Percentiles rank a stretch among this genome's conserved stretches.
Evolutionary conservation across 805 yeast genomes (phyloP).

Genomic region (Pichia heedii): DNA sequence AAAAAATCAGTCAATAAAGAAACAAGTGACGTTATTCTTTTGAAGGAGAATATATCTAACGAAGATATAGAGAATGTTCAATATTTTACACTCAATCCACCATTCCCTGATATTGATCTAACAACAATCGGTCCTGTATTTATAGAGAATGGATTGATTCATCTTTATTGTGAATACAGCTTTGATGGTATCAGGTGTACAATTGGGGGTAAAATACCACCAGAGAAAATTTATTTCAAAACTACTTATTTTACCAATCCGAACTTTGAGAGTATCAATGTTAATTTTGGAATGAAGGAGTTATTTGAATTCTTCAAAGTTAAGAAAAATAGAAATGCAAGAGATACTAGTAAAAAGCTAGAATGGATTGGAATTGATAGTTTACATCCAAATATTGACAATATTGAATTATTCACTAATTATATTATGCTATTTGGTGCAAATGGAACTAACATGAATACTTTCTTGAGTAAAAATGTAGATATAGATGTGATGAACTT

Average conservation of each 20-base stretch:
- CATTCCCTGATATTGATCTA: constrained; percentile 20
- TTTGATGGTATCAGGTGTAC: constrained; percentile 19
- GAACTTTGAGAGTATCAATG: constrained; percentile 14
- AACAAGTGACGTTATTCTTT: not conserved
- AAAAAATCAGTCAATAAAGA: not conserved
- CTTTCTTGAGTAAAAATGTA: not conserved
- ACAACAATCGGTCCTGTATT: constrained; percentile 22
- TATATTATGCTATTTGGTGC: constrained; percentile 11
- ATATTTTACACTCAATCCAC: constrained; percentile 18
- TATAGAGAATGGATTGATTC: constrained; percentile 21
- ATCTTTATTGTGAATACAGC: constrained; percentile 19
- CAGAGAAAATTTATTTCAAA: constrained; percentile 19
- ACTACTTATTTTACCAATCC: constrained; percentile 19
- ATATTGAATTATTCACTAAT: constrained; percentile 9
- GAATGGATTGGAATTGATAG: not conserved
- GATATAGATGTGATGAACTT: not conserved
- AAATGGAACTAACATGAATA: constrained; percentile 9
- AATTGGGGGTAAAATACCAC: constrained; percentile 20
- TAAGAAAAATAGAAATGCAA: not conserved
- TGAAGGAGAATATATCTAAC: constrained; percentile 2
- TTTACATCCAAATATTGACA: not conserved
- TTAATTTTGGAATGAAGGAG: constrained; percentile 7
- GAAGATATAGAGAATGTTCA: not conserved
- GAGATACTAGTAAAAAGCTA: not conserved
- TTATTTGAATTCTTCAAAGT: not conserved